A percentile compares a stretch with the other conserved stretches of the same genome.
Evolutionary conservation across 495 filamentous ascomycete genomes (phyloP).

Genomic region (Tuber magnatum): DNA sequence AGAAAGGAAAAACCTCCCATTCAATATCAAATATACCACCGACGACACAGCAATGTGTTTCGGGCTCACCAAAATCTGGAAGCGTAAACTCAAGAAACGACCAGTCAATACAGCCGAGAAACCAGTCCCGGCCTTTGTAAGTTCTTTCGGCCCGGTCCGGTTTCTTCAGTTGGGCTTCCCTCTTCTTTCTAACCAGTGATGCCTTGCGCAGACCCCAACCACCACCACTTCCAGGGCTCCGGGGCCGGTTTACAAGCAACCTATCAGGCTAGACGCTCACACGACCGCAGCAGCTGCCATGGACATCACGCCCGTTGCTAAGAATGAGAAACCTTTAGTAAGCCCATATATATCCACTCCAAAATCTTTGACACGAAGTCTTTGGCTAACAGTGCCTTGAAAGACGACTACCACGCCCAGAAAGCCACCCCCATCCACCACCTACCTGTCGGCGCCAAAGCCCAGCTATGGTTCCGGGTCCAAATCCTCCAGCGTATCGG

Average conservation of each 20-base stretch:
- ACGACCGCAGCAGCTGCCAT: neutral
- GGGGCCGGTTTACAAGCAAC: neutral
- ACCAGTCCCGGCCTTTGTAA: neutral
- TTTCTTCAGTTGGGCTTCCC: neutral
- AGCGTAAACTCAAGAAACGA: neutral
- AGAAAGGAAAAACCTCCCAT: neutral
- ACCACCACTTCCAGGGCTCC: neutral
- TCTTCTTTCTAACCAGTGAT: neutral
- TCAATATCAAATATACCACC: neutral
- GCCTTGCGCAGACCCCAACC: neutral
- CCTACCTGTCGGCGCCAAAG: neutral
- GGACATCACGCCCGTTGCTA: neutral
- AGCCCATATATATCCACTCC: neutral
- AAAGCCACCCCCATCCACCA: neutral
- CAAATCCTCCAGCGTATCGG: neutral
- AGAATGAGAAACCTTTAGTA: neutral
- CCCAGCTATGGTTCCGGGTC: neutral
- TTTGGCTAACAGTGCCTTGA: neutral
- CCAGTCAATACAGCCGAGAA: neutral
- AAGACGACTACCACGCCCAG: neutral
- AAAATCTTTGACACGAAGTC: neutral
- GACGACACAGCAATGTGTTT: neutral
- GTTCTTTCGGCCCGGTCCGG: neutral
- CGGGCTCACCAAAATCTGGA: neutral
- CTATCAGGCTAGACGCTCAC: neutral